These are phyloP conservation scores for Acacia confusa DNA, from an alignment of 306 rosid genomes.

Conservation along the genomic window DNA sequence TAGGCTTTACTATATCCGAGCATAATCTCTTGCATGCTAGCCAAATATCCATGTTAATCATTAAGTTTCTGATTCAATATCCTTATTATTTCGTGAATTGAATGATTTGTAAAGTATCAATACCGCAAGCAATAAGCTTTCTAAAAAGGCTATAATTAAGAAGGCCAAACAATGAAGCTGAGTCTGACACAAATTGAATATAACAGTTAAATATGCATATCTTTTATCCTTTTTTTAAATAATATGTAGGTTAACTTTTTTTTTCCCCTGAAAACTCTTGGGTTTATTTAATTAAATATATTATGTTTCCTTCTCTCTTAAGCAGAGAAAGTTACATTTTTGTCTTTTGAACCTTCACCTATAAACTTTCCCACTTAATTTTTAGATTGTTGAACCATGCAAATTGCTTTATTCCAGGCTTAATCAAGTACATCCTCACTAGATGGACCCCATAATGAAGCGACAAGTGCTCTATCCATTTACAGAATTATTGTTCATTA, in stretches of 20 bases:
- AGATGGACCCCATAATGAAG: conserved; percentile 34
- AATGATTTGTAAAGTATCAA: neutral
- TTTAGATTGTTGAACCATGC: conserved; percentile 24
- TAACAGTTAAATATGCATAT: neutral
- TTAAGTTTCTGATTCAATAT: neutral
- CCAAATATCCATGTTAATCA: neutral
- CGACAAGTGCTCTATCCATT: conserved; percentile 16
- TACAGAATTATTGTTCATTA: conserved; percentile 14
- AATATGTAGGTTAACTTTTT: no score
- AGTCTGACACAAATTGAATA: neutral
- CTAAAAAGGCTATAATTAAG: neutral
- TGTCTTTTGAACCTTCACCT: neutral
- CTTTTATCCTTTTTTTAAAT: neutral
- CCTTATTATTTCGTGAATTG: conserved; percentile 11
- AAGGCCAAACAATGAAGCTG: neutral
- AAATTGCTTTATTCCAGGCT: conserved; percentile 7
- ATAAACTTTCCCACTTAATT: conserved; percentile 1
- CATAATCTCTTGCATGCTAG: conserved; percentile 22
- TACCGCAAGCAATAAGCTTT: conserved; percentile 6
- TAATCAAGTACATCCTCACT: conserved; percentile 15
- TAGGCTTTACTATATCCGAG: conserved; percentile 18
- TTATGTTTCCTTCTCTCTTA: neutral
- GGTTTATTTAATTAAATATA: neutral
- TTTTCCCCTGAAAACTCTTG: neutral
- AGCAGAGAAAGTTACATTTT: neutral